phyloP scores from a whole-genome alignment of 2,329 filamentous ascomycete species.

The Curvularia spicifera region DNA sequence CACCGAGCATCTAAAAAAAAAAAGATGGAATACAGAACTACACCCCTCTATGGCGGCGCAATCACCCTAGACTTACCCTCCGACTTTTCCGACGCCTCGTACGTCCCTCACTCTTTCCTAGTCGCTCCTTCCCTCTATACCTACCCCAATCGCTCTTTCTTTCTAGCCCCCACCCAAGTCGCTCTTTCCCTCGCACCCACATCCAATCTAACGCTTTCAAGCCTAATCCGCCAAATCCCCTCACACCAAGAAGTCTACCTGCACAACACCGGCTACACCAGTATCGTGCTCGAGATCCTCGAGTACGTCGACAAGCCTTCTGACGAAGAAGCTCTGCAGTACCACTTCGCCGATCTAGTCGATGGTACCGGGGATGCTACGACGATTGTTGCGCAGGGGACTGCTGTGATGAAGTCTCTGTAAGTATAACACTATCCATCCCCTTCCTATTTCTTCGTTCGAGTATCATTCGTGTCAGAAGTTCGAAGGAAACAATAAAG shows the following conservation, averaged over 20 bases:
- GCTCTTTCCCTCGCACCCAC: no score
- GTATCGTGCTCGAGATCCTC: conserved; percentile 88
- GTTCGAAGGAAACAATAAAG: not conserved
- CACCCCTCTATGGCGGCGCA: conserved; percentile 74
- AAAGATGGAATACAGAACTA: conserved; percentile 60
- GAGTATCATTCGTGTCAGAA: no score
- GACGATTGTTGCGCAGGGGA: conserved; percentile 42
- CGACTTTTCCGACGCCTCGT: conserved; percentile 77
- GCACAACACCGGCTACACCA: conserved; percentile 81
- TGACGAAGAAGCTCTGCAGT: conserved; percentile 69
- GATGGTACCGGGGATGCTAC: conserved; percentile 45
- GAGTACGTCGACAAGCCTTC: conserved; percentile 75
- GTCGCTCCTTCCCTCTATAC: not conserved
- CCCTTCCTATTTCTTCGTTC: no score
- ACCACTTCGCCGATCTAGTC: conserved; percentile 59
- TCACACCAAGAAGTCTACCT: conserved; percentile 94
- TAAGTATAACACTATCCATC: conserved; percentile 31
- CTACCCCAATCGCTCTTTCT: no score
- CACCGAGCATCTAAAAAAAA: not conserved
- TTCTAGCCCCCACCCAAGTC: not conserved
- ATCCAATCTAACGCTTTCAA: conserved; percentile 41
- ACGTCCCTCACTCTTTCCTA: conserved; percentile 28
- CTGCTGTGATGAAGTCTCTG: conserved; percentile 45
- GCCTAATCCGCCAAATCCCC: conserved; percentile 75
- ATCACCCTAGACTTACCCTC: conserved; percentile 71